Conservation (phyloP, 305 asterid species). For the Plantago lanceolata region DNA sequence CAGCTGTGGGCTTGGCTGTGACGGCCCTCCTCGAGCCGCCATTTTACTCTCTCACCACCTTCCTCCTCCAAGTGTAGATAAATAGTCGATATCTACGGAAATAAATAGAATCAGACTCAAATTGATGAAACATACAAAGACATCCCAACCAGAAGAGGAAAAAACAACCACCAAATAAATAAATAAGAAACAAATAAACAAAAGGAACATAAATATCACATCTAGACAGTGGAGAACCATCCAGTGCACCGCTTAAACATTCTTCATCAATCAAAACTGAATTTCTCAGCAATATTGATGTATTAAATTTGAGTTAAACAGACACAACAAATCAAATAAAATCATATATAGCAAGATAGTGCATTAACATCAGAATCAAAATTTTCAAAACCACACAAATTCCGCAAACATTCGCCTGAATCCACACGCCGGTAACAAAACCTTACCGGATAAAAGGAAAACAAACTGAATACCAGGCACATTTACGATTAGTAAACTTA, state of each 20-base stretch:
- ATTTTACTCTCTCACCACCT: conserved; percentile 34
- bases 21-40: conserved; percentile 69
- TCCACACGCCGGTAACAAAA: not conserved
- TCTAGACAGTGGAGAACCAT: not conserved
- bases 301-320: not conserved
- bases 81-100: conserved; percentile 18
- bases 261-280: not conserved
- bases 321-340: not conserved
- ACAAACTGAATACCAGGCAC: not conserved
- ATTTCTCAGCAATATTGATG: not conserved
- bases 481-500: not conserved
- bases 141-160: not conserved
- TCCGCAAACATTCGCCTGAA: not conserved
- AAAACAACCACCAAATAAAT: not conserved
- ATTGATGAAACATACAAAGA: not conserved
- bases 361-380: not conserved
- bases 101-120: conserved; percentile 6
- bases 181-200: conserved; percentile 1
- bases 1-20: conserved; percentile 58
- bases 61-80: conserved; percentile 22
- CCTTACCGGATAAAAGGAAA: not conserved
- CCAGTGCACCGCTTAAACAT: not conserved
- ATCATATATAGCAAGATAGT: not conserved
- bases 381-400: not conserved
- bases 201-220: not conserved